These are phyloP conservation scores for Monosporascus sp. DNA, from an alignment of 2,329 filamentous ascomycete genomes.

Conservation along the genomic window DNA sequence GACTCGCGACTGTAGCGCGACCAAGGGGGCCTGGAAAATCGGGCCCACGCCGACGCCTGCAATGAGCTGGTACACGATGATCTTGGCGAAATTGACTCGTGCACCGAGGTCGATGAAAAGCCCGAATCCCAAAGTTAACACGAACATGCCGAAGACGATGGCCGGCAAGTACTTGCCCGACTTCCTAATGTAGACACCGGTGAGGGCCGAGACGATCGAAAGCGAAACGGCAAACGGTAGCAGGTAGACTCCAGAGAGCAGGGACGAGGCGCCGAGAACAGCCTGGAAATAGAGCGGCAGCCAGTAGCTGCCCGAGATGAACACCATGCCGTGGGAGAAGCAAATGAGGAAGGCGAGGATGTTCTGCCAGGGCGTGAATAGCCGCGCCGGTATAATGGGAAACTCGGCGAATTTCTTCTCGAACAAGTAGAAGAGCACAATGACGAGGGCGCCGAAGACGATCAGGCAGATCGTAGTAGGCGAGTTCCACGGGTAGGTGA, in stretches of 20 bases:
- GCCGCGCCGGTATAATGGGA: constrained; percentile 69
- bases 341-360: constrained; percentile 60
- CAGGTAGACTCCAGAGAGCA: constrained; percentile 65
- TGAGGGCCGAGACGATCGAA: constrained; percentile 55
- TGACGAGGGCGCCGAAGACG: constrained; percentile 62
- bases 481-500: constrained; percentile 69
- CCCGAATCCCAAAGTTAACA: constrained; percentile 62
- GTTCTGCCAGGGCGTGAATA: constrained; percentile 66
- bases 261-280: constrained; percentile 56
- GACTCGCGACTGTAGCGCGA: constrained; percentile 62
- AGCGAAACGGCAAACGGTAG: constrained; percentile 66
- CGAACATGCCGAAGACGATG: constrained; percentile 53
- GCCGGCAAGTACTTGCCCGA: constrained; percentile 61
- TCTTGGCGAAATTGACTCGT: constrained; percentile 48
- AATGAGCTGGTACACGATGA: constrained; percentile 58
- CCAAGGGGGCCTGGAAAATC: constrained; percentile 65
- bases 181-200: constrained; percentile 54
- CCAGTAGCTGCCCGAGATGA: constrained; percentile 76
- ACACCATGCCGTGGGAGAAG: constrained; percentile 71
- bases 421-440: constrained; percentile 63
- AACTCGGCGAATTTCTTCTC: constrained; percentile 71
- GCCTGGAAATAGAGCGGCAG: constrained; percentile 77
- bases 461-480: constrained; percentile 72
- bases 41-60: constrained; percentile 62
- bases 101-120: constrained; percentile 58